Conservation (phyloP, 1,284 basidiomycete genomes). For the Trichosporon coremiiforme region DNA sequence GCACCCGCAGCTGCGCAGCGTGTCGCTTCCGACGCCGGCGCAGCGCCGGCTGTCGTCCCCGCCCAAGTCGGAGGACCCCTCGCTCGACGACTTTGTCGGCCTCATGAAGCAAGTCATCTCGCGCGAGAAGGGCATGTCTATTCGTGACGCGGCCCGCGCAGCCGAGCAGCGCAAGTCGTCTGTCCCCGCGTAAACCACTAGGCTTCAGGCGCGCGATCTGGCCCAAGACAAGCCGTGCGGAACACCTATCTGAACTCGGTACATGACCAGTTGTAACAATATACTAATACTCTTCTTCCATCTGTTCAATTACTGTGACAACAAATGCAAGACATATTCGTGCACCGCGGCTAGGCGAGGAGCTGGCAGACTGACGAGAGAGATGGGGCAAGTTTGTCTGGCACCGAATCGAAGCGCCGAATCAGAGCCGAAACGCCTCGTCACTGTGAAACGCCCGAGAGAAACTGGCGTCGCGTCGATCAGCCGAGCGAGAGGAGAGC, state of each 20-base stretch:
- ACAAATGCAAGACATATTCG: constrained; percentile 9
- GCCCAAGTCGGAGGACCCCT: neutral
- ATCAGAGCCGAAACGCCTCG: too few species aligned
- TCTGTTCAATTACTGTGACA: constrained; percentile 11
- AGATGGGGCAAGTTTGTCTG: too few species aligned
- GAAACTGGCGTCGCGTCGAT: too few species aligned
- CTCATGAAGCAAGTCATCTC: constrained; percentile 26
- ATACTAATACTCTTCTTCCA: neutral
- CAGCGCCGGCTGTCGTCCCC: neutral
- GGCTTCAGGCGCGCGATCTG: too few species aligned
- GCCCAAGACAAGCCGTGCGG: too few species aligned
- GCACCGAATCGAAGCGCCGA: too few species aligned
- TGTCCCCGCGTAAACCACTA: neutral
- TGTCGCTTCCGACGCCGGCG: neutral
- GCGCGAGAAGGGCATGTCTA: constrained; percentile 26
- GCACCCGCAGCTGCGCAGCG: neutral
- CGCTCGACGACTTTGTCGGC: constrained; percentile 26
- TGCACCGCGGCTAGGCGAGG: neutral
- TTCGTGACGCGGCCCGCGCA: constrained; percentile 20
- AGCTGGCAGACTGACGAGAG: too few species aligned
- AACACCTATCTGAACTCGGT: too few species aligned
- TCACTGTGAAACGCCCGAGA: too few species aligned
- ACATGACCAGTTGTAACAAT: constrained; percentile 12
- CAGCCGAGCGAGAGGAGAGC: too few species aligned
- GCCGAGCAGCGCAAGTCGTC: constrained; percentile 22